Base-by-base conservation (phyloP, 2,329 filamentous ascomycete species). In the Bisporella sp. region DNA sequence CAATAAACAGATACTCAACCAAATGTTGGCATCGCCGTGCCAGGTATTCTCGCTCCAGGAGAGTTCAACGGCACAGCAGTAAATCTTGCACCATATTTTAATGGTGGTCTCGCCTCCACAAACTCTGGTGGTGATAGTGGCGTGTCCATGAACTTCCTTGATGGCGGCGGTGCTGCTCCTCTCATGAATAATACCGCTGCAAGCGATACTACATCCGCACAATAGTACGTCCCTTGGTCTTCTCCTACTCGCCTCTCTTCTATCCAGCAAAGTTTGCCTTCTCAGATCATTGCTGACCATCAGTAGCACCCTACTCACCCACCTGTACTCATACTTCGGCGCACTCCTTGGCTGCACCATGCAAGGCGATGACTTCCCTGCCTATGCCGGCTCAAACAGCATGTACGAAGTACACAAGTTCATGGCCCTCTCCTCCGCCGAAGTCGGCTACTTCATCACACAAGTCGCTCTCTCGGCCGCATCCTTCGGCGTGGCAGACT, bases 311-410 rank as follows among this genome's bases (percentile, higher is more conserved):
- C 75, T 84, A 49, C 65, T 84, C 54, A 82, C 77, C 42, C 80
- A 83, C 60, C 68, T 84, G 37, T 83, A 84, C 68, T 65, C 77
- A 56, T 83, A 76, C 71, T 84, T 84, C 61, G 79, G 77, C 46
- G 68, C 68, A 29, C 71, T 84, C 28, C 72, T 82, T 40, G 76
- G 75, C 57, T 83, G 79, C 69, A 71, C 73, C 47, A 54, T 66
- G 60, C 72, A 76, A 62, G 71, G 68, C 65, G 50, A 68, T 9
- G 75, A 69, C 28, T 80, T 76, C 62, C 70, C 73, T 31, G 64
- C 68, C 31, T 83, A 82, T 64, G 54, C 48, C 8, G 76, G 72
- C 45, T 55, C 66, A 7, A 59, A 66, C 0, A 74, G 69, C 56
- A 73, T 75, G 72, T 78, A 76, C 65, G 59, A 73, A 43, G 73